Evolutionary conservation across 2,329 filamentous ascomycete species (phyloP), one percentile per base, ranked within the genome.

Genomic region (Sporothrix globosa): DNA sequence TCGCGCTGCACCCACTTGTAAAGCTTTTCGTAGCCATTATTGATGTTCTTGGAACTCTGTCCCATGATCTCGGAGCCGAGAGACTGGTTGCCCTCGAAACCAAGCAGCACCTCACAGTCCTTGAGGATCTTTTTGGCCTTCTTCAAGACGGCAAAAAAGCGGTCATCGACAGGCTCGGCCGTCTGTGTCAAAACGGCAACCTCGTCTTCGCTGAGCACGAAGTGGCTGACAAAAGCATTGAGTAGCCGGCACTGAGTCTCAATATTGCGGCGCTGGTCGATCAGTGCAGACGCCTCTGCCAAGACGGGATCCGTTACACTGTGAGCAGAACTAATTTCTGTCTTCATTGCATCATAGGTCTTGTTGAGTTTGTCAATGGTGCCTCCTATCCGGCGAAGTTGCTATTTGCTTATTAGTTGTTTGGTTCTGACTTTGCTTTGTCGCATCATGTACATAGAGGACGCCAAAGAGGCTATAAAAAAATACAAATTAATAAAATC

Each of bases 1-100:
- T 97, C 93, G 71, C 91, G 90, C 78, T 97, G 94, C 24, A 97
- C 90, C 95, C 95, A 99, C 75, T 92, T 90, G 80, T 97, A 97
- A 2, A 99, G 86, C 78, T 97, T 99, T 78, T 99, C 95, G 75
- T 96, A 99, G 5, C 92, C 95, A 19, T 90, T 86, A 76, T 97
- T 96, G 66, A 99, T 85, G 73, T 92, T 89, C 71, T 92, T 93
- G 0, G 93, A 94, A 69, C 90, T 95, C 78, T 95, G 89, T 73
- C 97, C 95, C 85, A 98, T 94, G 65, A 98, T 87, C 76, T 98
- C 94, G 4, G 96, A 83, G 0, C 95, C 96, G 0, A 97, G 82
- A 10, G 90, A 90, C 80, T 98, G 94, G 75, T 93, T 92, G 78
- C 97, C 94, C 79, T 98, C 95, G 41, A 93, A 92, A 2, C 94